These are phyloP conservation scores for Vigna radiata DNA, from an alignment of 306 rosid species.

Conservation along the genomic window DNA sequence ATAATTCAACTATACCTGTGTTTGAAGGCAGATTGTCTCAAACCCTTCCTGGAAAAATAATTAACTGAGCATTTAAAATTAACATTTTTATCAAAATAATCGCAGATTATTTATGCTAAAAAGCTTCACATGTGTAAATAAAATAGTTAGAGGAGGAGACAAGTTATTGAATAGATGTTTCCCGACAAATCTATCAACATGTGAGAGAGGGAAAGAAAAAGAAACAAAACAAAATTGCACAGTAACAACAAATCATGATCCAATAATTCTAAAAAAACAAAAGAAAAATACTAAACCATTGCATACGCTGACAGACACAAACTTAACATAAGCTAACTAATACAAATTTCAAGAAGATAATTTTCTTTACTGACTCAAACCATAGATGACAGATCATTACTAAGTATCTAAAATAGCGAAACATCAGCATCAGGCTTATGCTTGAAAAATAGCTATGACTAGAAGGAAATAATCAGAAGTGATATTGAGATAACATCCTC, in stretches of 20 bases:
- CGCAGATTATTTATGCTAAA: constrained; percentile 20
- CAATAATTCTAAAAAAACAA: background rate
- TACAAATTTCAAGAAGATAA: constrained; percentile 22
- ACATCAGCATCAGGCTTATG: constrained; percentile 14
- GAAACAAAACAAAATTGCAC: constrained; percentile 12
- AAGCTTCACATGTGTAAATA: constrained; percentile 20
- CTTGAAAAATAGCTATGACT: constrained; percentile 19
- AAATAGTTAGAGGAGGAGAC: background rate
- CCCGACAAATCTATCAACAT: background rate
- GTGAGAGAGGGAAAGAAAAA: background rate
- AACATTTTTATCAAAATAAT: constrained; percentile 6
- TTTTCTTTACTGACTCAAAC: constrained; percentile 32
- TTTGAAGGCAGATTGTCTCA: constrained; percentile 59
- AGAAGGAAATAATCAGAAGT: constrained; percentile 30
- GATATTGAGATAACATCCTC: constrained; percentile 7
- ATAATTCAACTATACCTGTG: constrained; percentile 56
- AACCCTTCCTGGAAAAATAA: constrained; percentile 70
- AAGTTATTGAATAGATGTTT: constrained; percentile 14
- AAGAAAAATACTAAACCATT: constrained; percentile 7
- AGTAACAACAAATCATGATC: constrained; percentile 12
- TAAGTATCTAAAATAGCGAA: constrained; percentile 28
- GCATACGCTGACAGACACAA: constrained; percentile 29
- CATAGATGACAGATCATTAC: constrained; percentile 22
- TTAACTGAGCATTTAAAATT: constrained; percentile 37
- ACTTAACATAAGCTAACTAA: constrained; percentile 25